Base-by-base conservation (phyloP, 2,329 filamentous ascomycete genomes). In the Magnaporthales sp. region DNA sequence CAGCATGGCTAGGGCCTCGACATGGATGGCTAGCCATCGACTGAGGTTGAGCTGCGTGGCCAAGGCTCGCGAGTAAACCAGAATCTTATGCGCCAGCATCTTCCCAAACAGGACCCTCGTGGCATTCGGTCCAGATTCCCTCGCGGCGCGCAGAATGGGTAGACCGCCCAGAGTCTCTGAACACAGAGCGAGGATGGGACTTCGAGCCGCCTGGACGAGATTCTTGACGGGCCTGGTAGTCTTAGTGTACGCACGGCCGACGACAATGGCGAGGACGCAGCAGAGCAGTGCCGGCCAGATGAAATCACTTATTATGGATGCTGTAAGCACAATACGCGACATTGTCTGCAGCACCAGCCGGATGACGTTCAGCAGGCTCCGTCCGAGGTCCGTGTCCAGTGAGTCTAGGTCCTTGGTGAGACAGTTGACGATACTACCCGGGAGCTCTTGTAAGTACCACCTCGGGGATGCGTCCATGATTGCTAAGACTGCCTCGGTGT, bases 351-450 rank as follows among this genome's bases (percentile, higher is more conserved):
- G 67, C 51, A 64, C 51, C 51, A 68, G 54, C 67, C 68, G 67
- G 60, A 68, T 56, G 30, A 68, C 46, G 54, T 65, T 67, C 22
- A 68, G 67, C 46, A 67, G n/a, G 9, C 58, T 54, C 27, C 24
- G 24, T 24, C 92, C 91, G 67, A 97, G 90, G 76, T 97, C 93
- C 74, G 97, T 92, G 71, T 97, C 93, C 30, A 97, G 84, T 22
- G 91, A 87, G 75, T 97, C 92, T 8, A 97, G 86, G 75, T 97
- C 93, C 76, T 96, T 96, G 73, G 93, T 96, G 78, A 97, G 97
- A 38, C 93, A 87, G 77, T 97, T 97, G 87, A 97, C 96, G 71
- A 97, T 81, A 75, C 96, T 93, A 10, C 93, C 93, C 0, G 96
- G 84, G 3, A 93, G 93, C 15, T 75, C 74, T 29, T 74, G 74